Evolutionary conservation across 2,329 filamentous ascomycete species (phyloP).

Genomic region (Biscogniauxia marginata): DNA sequence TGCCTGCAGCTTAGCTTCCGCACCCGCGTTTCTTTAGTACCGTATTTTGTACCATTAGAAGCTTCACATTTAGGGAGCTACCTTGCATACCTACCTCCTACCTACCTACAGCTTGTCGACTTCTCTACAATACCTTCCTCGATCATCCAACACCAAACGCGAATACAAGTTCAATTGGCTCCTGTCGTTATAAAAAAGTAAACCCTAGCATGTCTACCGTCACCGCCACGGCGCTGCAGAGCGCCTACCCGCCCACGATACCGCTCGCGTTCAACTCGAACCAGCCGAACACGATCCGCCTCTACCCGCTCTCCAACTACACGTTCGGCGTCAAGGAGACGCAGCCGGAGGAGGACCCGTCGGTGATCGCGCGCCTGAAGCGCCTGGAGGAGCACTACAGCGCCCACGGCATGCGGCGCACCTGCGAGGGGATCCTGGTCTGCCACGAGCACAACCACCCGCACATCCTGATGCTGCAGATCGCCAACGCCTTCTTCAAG

Average conservation of each 20-base stretch:
- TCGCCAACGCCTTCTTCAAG: slow-evolving; percentile 99
- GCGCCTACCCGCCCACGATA: slow-evolving; percentile 73
- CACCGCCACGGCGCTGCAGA: slow-evolving; percentile 72
- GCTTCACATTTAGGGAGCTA: not conserved
- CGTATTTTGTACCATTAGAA: not conserved
- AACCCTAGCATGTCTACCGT: slow-evolving; percentile 75
- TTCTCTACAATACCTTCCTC: not conserved
- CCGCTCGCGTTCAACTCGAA: slow-evolving; percentile 84
- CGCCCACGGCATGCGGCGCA: slow-evolving; percentile 91
- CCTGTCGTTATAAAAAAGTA: not conserved
- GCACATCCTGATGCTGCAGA: slow-evolving; percentile 98
- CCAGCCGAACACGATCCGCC: slow-evolving; percentile 83
- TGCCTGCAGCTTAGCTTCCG: not conserved
- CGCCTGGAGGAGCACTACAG: slow-evolving; percentile 94
- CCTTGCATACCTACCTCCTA: not conserved
- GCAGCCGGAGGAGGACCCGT: slow-evolving; percentile 96
- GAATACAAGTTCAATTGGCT: no score
- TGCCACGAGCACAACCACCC: slow-evolving; percentile 99
- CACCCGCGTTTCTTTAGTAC: not conserved
- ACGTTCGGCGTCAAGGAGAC: slow-evolving; percentile 98
- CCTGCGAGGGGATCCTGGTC: slow-evolving; percentile 93
- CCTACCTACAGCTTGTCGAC: no score
- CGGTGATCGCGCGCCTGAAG: slow-evolving; percentile 87
- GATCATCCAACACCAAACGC: not conserved
- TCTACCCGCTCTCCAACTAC: slow-evolving; percentile 97